Percentiles rank a stretch among this genome's conserved stretches.
Conservation (phyloP, 1,284 basidiomycete genomes). For the Ustilago sp. region DNA sequence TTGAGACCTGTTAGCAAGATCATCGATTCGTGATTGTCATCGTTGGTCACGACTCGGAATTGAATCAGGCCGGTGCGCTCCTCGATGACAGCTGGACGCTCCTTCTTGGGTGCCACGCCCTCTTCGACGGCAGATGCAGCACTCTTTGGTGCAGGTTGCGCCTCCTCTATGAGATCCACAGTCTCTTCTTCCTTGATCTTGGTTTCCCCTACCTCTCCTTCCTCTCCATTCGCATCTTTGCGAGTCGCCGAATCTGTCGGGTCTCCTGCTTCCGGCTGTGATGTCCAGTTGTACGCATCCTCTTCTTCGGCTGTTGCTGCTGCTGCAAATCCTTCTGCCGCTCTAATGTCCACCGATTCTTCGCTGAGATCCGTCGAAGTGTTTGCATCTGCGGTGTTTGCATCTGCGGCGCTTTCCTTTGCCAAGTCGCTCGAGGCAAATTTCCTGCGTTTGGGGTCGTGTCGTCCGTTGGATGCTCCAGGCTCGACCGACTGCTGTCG, state of each 20-base stretch:
- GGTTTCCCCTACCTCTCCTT: conserved; percentile 10
- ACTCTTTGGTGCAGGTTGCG: conserved; percentile 38
- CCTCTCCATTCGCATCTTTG: background rate
- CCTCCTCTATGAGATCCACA: conserved; percentile 41
- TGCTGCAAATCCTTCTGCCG: conserved; percentile 1
- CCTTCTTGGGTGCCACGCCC: conserved; percentile 48
- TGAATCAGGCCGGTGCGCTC: conserved; percentile 85
- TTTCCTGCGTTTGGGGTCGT: conserved; percentile 37
- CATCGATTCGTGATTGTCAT: conserved; percentile 76
- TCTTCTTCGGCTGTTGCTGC: background rate
- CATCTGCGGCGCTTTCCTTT: conserved; percentile 21
- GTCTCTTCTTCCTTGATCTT: conserved; percentile 49
- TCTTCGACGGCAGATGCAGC: conserved; percentile 48
- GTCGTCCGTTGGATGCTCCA: conserved; percentile 17
- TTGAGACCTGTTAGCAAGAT: conserved; percentile 93
- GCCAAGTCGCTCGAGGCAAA: conserved; percentile 21
- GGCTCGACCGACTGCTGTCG: conserved; percentile 36
- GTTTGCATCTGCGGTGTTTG: conserved; percentile 29
- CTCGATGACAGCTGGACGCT: conserved; percentile 80
- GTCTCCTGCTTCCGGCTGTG: conserved; percentile 1
- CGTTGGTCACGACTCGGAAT: conserved; percentile 87
- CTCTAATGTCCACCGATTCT: conserved; percentile 28
- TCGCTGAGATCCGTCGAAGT: conserved; percentile 46
- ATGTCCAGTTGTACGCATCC: conserved; percentile 7
- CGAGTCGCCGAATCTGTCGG: background rate